Base-by-base conservation (phyloP, 352 stramenopile genomes). In the Globisporangium yorkense region DNA sequence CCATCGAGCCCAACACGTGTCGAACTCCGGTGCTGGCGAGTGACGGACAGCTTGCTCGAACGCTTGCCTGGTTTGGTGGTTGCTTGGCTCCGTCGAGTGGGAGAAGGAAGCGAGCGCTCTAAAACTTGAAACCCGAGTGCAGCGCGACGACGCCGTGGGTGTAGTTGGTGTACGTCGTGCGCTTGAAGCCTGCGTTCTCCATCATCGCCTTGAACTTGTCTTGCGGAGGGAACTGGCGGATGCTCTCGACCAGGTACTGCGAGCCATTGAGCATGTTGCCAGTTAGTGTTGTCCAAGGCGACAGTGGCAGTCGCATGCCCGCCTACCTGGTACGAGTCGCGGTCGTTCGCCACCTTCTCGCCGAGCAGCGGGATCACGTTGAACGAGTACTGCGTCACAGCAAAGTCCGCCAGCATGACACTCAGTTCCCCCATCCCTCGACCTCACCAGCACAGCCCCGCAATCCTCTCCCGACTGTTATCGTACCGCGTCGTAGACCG, bases 161-260 rank as follows among this genome's bases (percentile, higher is more conserved):
- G 66, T 99, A 94, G 75, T 99, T 98, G 53, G 85, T 94, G 77
- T 98, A 98, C 33, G 84, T 86, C 45, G 96, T 82, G 63, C 73
- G 72, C 62, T 94, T 65, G 74, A 99, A 99, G 41, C 97, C 97
- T n/a, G 85, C 96, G 33, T 85, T 68, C 53, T 94, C 72, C 63
- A 99, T 97, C 84, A 98, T 97, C 18, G 69, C 59, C 67, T 97
- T 80, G 49, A 99, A 96, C 66, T 97, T 83, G 16, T 98, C 87
- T 73, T 99, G 96, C 40, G 89, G 83, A n/a, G 96, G 96, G 74
- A 99, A 99, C 70, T 98, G 97, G 51, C 97, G 90, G 69, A 99
- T 99, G 70, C 92, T 98, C 73, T 99, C 97, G 13, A 99, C 97
- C 24, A 99, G 63, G 70, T 99, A 99, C 78, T 93, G 31, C 29